Evolutionary conservation across 2,329 filamentous ascomycete species (phyloP).

Genomic region (Elsinoe perseae): DNA sequence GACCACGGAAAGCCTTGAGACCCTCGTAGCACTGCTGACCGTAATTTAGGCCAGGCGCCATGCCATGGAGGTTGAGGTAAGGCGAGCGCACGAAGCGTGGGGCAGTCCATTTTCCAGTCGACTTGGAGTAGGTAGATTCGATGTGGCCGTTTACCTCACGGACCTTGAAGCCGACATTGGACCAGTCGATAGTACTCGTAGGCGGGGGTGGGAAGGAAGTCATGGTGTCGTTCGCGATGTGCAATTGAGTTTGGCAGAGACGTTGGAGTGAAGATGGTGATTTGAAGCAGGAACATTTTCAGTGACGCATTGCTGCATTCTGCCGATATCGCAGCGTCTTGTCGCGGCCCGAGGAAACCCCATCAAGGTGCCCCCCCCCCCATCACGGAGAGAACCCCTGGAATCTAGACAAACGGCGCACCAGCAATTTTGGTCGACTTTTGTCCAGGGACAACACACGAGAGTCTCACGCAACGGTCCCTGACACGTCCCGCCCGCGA

Average conservation of each 20-base stretch:
- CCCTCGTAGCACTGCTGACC: constrained; percentile 97
- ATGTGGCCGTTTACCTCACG: constrained; percentile 83
- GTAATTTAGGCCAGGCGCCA: constrained; percentile 94
- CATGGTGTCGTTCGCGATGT: constrained; percentile 20
- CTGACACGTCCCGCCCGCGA: constrained; percentile 5
- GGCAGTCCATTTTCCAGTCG: constrained; percentile 67
- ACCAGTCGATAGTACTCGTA: constrained; percentile 83
- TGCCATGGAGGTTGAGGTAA: constrained; percentile 82
- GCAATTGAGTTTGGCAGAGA: not conserved
- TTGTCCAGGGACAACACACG: not conserved
- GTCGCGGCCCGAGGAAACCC: not conserved
- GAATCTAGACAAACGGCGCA: constrained; percentile 9
- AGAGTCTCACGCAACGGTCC: constrained; percentile 11
- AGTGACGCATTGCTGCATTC: not conserved
- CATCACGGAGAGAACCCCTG: not conserved
- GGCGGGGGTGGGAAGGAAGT: constrained; percentile 64
- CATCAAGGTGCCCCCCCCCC: too few species aligned
- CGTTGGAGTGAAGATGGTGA: not conserved
- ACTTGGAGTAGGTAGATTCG: constrained; percentile 71
- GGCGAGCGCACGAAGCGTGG: constrained; percentile 76
- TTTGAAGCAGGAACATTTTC: constrained; percentile 9
- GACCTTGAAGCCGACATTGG: constrained; percentile 83
- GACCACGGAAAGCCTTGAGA: constrained; percentile 25
- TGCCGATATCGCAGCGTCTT: constrained; percentile 6
- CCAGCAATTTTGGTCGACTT: constrained; percentile 1